These are phyloP conservation scores for Volvox reticuliferus DNA, from an alignment of 139 green algal genomes.

Conservation along the genomic window DNA sequence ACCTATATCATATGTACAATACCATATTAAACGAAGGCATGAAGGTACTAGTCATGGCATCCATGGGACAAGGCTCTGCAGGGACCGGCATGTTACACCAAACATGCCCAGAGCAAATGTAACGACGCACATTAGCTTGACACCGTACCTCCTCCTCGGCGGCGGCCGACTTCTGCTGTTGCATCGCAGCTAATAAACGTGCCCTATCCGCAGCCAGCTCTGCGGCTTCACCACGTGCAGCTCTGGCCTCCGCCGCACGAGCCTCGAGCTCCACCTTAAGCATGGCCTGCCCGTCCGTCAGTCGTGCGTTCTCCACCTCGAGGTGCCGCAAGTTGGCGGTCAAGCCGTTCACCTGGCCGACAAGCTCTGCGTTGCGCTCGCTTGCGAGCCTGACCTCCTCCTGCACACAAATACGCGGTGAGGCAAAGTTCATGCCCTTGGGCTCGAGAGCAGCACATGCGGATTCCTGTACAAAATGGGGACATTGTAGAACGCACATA, in stretches of 20 bases:
- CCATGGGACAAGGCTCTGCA: too few species aligned
- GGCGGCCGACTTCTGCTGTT: background rate
- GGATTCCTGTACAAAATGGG: too few species aligned
- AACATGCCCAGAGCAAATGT: too few species aligned
- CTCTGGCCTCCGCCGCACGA: background rate
- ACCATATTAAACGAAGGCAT: too few species aligned
- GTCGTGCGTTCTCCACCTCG: conserved; percentile 12
- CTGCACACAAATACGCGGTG: background rate
- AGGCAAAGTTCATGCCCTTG: too few species aligned
- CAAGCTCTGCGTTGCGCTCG: conserved; percentile 5
- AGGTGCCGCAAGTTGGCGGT: background rate
- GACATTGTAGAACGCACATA: too few species aligned
- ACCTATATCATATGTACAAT: too few species aligned
- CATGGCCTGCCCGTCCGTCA: background rate
- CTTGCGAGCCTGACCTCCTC: background rate
- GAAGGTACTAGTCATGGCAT: too few species aligned
- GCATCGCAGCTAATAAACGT: conserved; percentile 1
- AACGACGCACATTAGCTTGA: background rate
- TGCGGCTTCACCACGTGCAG: background rate
- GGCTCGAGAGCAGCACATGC: too few species aligned
- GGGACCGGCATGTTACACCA: too few species aligned
- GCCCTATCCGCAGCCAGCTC: conserved; percentile 24
- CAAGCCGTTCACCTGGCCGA: background rate
- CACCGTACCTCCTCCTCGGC: background rate
- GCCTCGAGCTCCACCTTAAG: conserved; percentile 11